These are phyloP conservation scores for Verticillium alfalfae DNA, from an alignment of 2,329 filamentous ascomycete species.

Conservation along the genomic window DNA sequence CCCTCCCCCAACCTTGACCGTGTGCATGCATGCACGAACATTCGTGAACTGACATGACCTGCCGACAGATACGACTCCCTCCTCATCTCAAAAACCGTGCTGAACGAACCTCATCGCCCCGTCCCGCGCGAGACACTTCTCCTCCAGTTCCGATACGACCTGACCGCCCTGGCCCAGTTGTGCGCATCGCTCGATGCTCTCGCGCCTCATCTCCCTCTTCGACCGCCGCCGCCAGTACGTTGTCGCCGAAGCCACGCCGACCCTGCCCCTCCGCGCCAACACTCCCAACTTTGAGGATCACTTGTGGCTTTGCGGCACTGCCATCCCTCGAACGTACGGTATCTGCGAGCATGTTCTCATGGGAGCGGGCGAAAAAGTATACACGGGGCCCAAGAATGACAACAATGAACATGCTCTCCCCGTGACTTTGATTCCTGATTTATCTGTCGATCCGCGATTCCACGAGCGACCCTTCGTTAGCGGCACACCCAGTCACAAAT, in stretches of 20 bases:
- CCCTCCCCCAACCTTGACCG: not conserved
- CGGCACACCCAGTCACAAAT: conserved; percentile 19
- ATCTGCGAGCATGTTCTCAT: conserved; percentile 22
- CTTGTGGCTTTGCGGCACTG: conserved; percentile 20
- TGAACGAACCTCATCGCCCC: conserved; percentile 15
- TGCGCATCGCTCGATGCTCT: conserved; percentile 31
- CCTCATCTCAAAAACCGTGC: conserved; percentile 8
- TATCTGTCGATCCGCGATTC: conserved; percentile 24
- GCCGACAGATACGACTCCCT: conserved; percentile 11
- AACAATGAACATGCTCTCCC: conserved; percentile 16
- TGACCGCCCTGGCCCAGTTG: conserved; percentile 46
- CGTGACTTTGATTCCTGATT: conserved; percentile 26
- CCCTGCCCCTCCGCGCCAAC: conserved; percentile 26
- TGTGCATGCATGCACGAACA: no score
- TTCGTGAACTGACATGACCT: not conserved
- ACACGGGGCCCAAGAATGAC: not conserved
- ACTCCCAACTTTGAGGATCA: conserved; percentile 12
- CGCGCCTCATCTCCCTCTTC: conserved; percentile 45
- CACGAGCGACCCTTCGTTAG: conserved; percentile 17
- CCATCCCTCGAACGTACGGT: conserved; percentile 19
- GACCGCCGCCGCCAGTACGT: conserved; percentile 41
- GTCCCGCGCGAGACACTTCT: conserved; percentile 19
- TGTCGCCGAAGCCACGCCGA: conserved; percentile 43
- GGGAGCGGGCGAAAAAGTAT: not conserved
- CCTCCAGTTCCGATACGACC: conserved; percentile 25